Evolutionary conservation across 148 eudicot species (phyloP), one percentile per base, ranked within the genome.

Genomic region (Chenopodium suecicum): DNA sequence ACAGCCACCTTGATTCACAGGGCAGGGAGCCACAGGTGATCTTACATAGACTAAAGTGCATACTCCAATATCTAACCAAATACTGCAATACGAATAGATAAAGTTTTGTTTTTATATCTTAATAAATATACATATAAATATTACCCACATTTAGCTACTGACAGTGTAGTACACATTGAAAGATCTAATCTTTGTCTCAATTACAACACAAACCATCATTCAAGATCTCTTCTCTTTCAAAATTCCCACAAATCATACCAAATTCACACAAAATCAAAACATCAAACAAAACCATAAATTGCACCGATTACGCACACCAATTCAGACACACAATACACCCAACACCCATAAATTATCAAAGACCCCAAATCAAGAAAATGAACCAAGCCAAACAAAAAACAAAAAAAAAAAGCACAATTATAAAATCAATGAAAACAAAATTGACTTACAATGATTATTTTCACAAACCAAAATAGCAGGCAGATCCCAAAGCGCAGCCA

Each of bases 381-480:
- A 66, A 41, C 44, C 44, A 37, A 37, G 6, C 6, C 0, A 5
- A 37, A 37, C 2, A 34, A 2, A 34, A 34, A 62, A 52, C 6
- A 5, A 5, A 37, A 37, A 34, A 34, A 2, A 34, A 34, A 62
- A 52, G 58, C 17, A 31, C 70, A 72, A 41, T 23, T 14, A 73
- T 13, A 78, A 10, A 16, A 7, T 6, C 13, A 67, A 65, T 41
- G 4, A 10, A 2, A 2, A n/a, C 11, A 2, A 60, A 11, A 22
- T 8, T 19, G 0, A 76, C 92, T 84, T 83, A 96, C 99, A 96
- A 70, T 94, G 99, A 89, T 96, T 96, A 62, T 96, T 96, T 87
- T 96, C 99, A 70, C 99, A 96, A n/a, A 94, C 97, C 83, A 96
- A 88, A 76, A 94, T 90, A 2, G 98, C 95, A 72, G 99, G 99